Evolutionary conservation across 352 stramenopile species (phyloP), one percentile per base, ranked within the genome.

Genomic region (Globisporangium paddicum): DNA sequence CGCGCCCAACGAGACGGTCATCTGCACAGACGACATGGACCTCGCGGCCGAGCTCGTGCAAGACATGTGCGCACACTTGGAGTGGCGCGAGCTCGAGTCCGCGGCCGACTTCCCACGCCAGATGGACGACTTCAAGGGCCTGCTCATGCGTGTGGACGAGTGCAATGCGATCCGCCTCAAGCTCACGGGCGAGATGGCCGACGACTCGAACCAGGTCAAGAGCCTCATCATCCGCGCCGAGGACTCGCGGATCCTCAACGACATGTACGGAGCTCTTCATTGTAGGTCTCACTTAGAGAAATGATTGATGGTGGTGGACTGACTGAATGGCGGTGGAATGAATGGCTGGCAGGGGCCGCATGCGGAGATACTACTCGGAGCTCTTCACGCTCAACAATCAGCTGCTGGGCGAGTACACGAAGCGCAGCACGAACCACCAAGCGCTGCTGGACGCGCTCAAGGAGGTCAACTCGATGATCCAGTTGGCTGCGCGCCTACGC

Each of bases 161-260:
- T 92, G 79, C 70, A 97, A 97, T 64, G 73, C 74, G 13, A 86
- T 96, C 38, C 82, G 93, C 2, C 75, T 96, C 21, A 91, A 93
- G 60, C 75, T 98, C 38, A 95, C 82, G 25, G 91, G 91, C 25
- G 93, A 98, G 69, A 97, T 97, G 89, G 93, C 91, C 4, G 93
- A 98, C 62, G 86, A 93, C 60, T 96, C 89, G 26, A 90, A 96
- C 62, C 78, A 89, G 47, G 73, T 98, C 62, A 98, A 98, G 67
- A 90, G 85, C 51, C 77, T 96, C 40, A 73, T 98, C 25, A 92
- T 98, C 51, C 75, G 85, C 16, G 90, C 90, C 32, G 93, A 98
- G 73, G 91, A 98, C 66, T 79, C 88, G n/a, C 86, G 93, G 13
- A 87, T 98, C 35, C 66, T 97, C 55, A 89, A 89, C 52, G 89